Evolutionary conservation across 176 grass and related monocot species (phyloP).

Genomic region (Musa acuminata): DNA sequence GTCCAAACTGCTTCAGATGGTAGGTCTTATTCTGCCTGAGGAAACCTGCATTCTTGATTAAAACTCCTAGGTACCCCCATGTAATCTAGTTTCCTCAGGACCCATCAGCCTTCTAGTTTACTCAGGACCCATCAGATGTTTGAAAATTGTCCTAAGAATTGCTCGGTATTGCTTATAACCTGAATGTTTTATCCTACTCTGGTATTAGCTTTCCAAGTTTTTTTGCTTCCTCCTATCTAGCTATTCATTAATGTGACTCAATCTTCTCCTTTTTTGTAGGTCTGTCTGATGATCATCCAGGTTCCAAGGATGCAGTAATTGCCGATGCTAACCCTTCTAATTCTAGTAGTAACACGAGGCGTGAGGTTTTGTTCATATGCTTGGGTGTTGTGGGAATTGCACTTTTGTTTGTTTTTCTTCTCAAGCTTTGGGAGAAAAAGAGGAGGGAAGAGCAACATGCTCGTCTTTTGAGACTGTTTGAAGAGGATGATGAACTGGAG

Average conservation of each 20-base stretch:
- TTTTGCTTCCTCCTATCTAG: not conserved
- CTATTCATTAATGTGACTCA: not conserved
- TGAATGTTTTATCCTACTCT: not conserved
- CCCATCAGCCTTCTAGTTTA: too few species aligned
- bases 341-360: not conserved
- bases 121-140: too few species aligned
- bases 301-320: not conserved
- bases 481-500: conserved; percentile 3
- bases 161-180: too few species aligned
- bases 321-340: not conserved
- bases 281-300: not conserved
- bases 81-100: too few species aligned
- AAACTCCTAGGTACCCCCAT: too few species aligned
- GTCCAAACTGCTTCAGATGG: too few species aligned
- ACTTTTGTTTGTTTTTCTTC: not conserved
- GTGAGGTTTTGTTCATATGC: not conserved
- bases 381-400: not conserved
- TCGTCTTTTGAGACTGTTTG: not conserved
- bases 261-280: not conserved
- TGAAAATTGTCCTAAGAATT: too few species aligned
- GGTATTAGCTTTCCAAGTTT: not conserved
- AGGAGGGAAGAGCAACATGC: not conserved
- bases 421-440: not conserved
- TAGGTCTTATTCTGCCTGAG: too few species aligned
- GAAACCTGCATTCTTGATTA: too few species aligned